Evolutionary conservation across 768 basidiomycete species (phyloP), one percentile per base, ranked within the genome.

Genomic region (Nidula microcarpa): DNA sequence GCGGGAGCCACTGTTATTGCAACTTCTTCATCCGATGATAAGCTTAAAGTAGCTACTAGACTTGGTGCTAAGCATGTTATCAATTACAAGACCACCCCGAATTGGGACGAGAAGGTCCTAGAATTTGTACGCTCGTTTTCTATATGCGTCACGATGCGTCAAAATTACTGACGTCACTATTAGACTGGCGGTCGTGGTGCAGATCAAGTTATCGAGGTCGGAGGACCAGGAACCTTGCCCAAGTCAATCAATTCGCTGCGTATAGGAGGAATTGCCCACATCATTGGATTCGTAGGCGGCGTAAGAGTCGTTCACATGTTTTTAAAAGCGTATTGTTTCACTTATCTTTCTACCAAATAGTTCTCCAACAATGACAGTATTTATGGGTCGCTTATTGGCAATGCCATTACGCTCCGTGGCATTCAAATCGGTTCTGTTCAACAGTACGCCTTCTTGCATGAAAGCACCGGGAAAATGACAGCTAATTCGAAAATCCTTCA

Each of bases 11-110:
- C 64, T 4, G 81, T 84, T 55, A 82, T 87, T 58, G 69, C 73
- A 41, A 86, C 82, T 1, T 84, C 82, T 1, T 84, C 81, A 1
- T 80, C 80, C 1, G 81, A 84, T 55, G 69, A 73, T 44, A 87
- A 86, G 57, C 71, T 84, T 16, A 68, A 74, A 51, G 51, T 74
- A 16, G 80, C 72, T n/a, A 68, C 67, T 50, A 69, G 68, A 43
- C 72, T 83, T 23, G 80, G 83, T 23, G 77, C 73, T 9, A 72
- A 75, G 11, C 69, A 83, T 51, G 58, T 79, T 16, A 83, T 88
- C 68, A 86, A 87, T 68, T 88, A 87, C 64, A 80, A 73, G 53
- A 78, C 67, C 55, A 72, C 68, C 1, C 77, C 79, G 2, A 63
- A 84, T 41, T 88, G 86, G 86, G 80, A 84, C 37, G 63, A 78